phyloP scores from a whole-genome alignment of 192 early-diverging fungal genomes.

The Spinellus fusiger region DNA sequence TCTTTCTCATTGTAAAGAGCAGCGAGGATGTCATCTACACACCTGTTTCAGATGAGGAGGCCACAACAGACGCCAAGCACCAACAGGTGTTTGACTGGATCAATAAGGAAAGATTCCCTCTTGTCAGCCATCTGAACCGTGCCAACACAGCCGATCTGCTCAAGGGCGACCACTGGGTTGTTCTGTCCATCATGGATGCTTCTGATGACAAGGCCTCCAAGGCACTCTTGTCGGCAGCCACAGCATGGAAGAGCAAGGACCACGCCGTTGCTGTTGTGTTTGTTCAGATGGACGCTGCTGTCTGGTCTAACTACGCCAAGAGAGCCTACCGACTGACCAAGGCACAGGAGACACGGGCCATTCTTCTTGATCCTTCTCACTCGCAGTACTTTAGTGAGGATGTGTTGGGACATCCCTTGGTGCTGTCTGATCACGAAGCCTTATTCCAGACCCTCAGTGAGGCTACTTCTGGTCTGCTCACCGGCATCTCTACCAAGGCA shows the following conservation, averaged over 20 bases:
- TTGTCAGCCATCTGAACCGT: background rate
- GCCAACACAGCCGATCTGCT: background rate
- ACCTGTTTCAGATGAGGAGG: no score
- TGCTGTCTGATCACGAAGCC: background rate
- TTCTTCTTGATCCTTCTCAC: background rate
- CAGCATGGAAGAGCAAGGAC: background rate
- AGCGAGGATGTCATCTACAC: background rate
- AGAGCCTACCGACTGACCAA: background rate
- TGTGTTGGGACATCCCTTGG: background rate
- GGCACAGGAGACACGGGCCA: background rate
- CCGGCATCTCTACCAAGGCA: background rate
- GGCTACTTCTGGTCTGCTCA: background rate
- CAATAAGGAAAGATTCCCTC: background rate
- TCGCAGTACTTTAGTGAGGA: background rate
- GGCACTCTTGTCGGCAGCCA: background rate
- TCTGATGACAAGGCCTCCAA: background rate
- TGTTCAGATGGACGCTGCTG: background rate
- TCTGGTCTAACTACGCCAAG: background rate
- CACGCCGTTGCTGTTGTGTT: background rate
- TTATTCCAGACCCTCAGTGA: background rate
- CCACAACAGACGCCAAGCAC: no score
- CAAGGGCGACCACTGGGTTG: background rate
- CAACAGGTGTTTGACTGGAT: background rate
- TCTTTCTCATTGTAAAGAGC: background rate
- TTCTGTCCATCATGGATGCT: background rate